phyloP scores from a whole-genome alignment of 495 filamentous ascomycete genomes.

The Podospora fimiseda region DNA sequence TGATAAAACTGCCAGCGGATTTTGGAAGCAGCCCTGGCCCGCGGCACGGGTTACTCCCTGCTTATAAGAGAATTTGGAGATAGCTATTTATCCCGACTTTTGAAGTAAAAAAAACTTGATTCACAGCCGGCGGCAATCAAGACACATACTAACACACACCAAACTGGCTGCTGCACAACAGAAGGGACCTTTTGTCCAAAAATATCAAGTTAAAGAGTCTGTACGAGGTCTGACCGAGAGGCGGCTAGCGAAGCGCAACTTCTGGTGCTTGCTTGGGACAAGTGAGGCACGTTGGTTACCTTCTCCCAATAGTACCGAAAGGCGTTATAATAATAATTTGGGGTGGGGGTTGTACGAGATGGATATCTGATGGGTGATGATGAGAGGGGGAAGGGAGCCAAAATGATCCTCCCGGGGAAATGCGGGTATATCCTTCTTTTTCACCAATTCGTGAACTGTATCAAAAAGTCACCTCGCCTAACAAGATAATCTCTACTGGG shows the following conservation, averaged over 20 bases:
- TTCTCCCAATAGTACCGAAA: neutral
- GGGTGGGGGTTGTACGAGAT: neutral
- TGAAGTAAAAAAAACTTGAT: conserved; percentile 4
- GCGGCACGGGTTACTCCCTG: conserved; percentile 4
- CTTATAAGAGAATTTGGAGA: neutral
- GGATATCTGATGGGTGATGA: neutral
- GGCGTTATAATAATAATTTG: neutral
- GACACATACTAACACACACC: conserved; percentile 2
- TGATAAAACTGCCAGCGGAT: neutral
- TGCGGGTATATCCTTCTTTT: too few species aligned
- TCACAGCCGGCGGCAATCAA: conserved; percentile 4
- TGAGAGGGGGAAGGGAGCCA: neutral
- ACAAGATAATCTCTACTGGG: too few species aligned
- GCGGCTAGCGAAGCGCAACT: neutral
- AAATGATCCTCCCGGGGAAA: too few species aligned
- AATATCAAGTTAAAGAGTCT: neutral
- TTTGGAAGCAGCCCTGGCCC: neutral
- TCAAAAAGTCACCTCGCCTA: too few species aligned
- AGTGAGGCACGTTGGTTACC: too few species aligned
- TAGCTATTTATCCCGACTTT: too few species aligned
- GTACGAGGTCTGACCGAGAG: conserved; percentile 7
- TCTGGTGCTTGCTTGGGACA: too few species aligned
- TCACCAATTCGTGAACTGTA: too few species aligned
- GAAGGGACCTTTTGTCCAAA: neutral
- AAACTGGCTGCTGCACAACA: conserved; percentile 3